phyloP scores from a whole-genome alignment of 768 basidiomycete species.

The Leccinum subtestaceum region DNA sequence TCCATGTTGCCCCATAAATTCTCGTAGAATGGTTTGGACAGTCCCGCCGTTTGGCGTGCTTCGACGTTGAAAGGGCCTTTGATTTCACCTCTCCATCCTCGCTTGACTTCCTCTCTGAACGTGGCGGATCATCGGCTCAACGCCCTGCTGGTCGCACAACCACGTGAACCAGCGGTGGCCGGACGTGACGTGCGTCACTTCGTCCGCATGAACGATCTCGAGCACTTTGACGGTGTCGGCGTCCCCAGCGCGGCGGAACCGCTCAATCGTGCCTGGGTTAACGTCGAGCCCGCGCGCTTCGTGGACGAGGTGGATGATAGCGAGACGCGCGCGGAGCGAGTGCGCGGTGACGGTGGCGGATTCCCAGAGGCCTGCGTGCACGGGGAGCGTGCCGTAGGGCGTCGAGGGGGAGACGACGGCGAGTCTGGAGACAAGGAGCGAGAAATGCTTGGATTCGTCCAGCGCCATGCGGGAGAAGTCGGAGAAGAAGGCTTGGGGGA shows the following conservation, averaged over 20 bases:
- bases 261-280: background rate
- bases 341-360: background rate
- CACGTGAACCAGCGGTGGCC: conserved; percentile 33
- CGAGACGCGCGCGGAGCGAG: background rate
- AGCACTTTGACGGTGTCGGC: conserved; percentile 62
- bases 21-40: background rate
- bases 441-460: background rate
- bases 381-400: background rate
- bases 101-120: background rate
- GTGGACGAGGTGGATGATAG: conserved; percentile 81
- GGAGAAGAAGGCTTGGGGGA: background rate
- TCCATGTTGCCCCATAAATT: background rate
- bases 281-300: conserved; percentile 38
- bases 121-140: background rate
- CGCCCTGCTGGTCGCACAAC: background rate
- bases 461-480: background rate
- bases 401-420: background rate
- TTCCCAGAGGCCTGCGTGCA: background rate
- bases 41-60: background rate
- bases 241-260: background rate
- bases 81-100: background rate
- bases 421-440: background rate
- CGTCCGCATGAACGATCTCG: conserved; percentile 77
- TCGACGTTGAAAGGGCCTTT: background rate
- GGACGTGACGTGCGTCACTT: conserved; percentile 77